phyloP scores from a whole-genome alignment of 1,284 basidiomycete genomes.

The Agaricales sp. region DNA sequence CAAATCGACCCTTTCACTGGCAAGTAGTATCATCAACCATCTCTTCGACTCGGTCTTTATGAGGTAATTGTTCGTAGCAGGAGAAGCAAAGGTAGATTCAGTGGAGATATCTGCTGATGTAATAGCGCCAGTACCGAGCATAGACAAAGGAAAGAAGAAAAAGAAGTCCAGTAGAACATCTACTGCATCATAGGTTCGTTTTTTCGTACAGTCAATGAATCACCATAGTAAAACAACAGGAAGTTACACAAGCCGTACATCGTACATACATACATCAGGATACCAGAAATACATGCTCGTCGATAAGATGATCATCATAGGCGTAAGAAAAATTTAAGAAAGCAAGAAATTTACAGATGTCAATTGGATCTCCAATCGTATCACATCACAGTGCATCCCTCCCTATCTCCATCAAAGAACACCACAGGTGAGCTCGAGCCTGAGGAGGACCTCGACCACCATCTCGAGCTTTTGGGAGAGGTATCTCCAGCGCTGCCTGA shows the following conservation, averaged over 20 bases:
- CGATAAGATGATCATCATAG: not conserved
- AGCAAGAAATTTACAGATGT: not conserved
- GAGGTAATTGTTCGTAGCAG: too few relatives aligned
- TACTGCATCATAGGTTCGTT: not conserved
- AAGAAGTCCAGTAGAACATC: slow-evolving; percentile 8
- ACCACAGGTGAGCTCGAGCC: slow-evolving; percentile 20
- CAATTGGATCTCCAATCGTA: not conserved
- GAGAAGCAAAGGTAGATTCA: too few relatives aligned
- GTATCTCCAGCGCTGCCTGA: slow-evolving; percentile 19
- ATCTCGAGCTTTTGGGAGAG: slow-evolving; percentile 20
- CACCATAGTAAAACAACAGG: not conserved
- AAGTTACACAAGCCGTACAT: not conserved
- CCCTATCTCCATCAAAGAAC: not conserved
- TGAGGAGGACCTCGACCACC: slow-evolving; percentile 33
- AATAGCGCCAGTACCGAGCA: slow-evolving; percentile 8
- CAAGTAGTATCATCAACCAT: slow-evolving; percentile 17
- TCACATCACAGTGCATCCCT: slow-evolving; percentile 2
- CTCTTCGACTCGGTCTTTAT: not conserved
- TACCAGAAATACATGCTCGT: not conserved
- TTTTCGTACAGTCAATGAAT: not conserved
- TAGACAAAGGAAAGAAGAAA: slow-evolving; percentile 6
- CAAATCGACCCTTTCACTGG: slow-evolving; percentile 57
- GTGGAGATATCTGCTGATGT: not conserved
- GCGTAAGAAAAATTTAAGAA: not conserved
- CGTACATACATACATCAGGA: not conserved